phyloP scores from a whole-genome alignment of 257 asterid genomes.

The Fraxinus excelsior region DNA sequence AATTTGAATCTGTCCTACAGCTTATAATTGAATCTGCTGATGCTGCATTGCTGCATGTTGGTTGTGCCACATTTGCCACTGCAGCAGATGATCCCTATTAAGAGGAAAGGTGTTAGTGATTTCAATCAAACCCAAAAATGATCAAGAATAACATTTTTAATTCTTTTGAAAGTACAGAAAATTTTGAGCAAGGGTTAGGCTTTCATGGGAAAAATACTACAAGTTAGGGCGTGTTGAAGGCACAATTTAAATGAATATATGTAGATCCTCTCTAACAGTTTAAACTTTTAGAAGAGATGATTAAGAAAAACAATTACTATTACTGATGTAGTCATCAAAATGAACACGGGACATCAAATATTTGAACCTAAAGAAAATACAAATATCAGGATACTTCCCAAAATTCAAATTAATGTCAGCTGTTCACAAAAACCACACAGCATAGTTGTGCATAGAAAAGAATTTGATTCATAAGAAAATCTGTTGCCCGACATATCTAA shows the following conservation, averaged over 20 bases:
- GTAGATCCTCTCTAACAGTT: not conserved
- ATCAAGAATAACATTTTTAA: too few relatives aligned
- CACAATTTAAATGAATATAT: not conserved
- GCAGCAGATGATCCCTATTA: conserved; percentile 55
- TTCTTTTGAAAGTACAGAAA: too few relatives aligned
- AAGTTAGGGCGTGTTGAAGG: not conserved
- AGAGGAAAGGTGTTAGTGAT: conserved; percentile 16
- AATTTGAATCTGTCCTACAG: conserved; percentile 79
- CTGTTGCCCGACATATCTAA: not conserved
- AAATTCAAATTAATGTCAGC: not conserved
- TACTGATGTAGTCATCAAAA: not conserved
- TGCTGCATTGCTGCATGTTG: conserved; percentile 82
- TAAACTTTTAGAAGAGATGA: not conserved
- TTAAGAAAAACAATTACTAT: not conserved
- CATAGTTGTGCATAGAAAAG: not conserved
- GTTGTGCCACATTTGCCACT: conserved; percentile 47
- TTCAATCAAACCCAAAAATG: not conserved
- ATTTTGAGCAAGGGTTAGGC: not conserved
- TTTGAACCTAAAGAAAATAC: not conserved
- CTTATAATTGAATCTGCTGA: conserved; percentile 76
- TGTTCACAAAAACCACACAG: not conserved
- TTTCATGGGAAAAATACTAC: not conserved
- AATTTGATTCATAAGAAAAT: not conserved
- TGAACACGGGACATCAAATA: not conserved
- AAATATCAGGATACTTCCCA: too few relatives aligned